Evolutionary conservation across 202 grass and related monocot genomes (phyloP).

Genomic region (Cymbopogon flexuosus): DNA sequence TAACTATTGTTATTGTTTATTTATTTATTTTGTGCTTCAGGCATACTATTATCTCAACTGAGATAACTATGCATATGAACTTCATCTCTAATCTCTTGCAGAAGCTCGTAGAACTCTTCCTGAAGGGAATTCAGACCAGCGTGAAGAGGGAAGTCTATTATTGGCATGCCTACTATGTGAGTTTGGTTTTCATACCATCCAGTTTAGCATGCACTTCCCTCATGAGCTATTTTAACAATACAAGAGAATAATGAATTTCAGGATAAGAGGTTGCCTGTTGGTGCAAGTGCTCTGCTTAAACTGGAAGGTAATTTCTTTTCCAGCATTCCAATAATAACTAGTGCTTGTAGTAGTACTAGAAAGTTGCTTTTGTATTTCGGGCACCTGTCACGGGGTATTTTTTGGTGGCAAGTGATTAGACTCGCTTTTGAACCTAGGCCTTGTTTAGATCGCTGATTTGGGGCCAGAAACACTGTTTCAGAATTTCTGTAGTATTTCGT

Average conservation of each 20-base stretch:
- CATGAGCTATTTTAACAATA: constrained; percentile 4
- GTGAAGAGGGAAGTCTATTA: constrained; percentile 61
- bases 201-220: not conserved
- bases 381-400: not conserved
- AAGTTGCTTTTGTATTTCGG: not conserved
- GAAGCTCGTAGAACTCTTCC: constrained; percentile 64
- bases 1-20: not conserved
- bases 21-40: not conserved
- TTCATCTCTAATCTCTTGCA: constrained; percentile 32
- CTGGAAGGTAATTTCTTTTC: constrained; percentile 42
- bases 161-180: constrained; percentile 75
- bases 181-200: constrained; percentile 4
- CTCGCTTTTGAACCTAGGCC: not conserved
- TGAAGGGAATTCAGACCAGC: constrained; percentile 47
- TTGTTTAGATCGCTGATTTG: no score
- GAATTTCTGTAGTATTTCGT: no score
- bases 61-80: not conserved
- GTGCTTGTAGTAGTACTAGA: not conserved
- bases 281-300: constrained; percentile 64
- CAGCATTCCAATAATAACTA: not conserved
- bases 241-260: constrained; percentile 27
- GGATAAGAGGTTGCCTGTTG: constrained; percentile 60
- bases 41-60: not conserved
- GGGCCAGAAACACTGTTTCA: no score
- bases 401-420: not conserved